A percentile compares a stretch with the other conserved stretches of the same genome.
Evolutionary conservation across 1,284 basidiomycete species (phyloP).

Genomic region (Irpex lacteus): DNA sequence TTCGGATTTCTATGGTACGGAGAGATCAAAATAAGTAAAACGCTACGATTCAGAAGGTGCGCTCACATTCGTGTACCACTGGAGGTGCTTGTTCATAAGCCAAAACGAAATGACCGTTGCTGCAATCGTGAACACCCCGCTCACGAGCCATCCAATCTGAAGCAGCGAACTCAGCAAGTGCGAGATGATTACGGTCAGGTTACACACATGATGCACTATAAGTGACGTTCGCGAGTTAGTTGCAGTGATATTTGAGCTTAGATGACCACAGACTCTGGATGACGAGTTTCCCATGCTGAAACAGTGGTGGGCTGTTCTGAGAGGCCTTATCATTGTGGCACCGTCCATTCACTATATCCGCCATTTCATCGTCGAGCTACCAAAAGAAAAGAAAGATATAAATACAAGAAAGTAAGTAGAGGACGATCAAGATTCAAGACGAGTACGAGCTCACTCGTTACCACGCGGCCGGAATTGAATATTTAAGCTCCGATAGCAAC

Average conservation of each 20-base stretch:
- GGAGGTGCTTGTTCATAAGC: constrained; percentile 70
- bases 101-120: constrained; percentile 61
- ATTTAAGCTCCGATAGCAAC: background rate
- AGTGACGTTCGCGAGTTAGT: background rate
- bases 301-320: constrained; percentile 47
- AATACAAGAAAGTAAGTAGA: background rate
- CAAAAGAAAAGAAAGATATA: background rate
- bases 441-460: too few species aligned
- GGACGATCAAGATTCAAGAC: background rate
- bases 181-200: constrained; percentile 29
- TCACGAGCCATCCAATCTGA: constrained; percentile 73
- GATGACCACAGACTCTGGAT: constrained; percentile 49
- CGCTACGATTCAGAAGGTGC: background rate
- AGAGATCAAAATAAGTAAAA: background rate
- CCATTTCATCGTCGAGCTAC: constrained; percentile 15
- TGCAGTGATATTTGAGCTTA: background rate
- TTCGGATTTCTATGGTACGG: constrained; percentile 51
- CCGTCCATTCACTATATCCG: constrained; percentile 26
- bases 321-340: constrained; percentile 43
- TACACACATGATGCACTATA: background rate
- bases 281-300: constrained; percentile 59
- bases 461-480: background rate
- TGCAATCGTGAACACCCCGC: constrained; percentile 57
- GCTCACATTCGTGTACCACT: constrained; percentile 67
- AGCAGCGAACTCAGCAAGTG: background rate